Base-by-base conservation (phyloP, 495 filamentous ascomycete species). In the Aspergillus haitiensis region DNA sequence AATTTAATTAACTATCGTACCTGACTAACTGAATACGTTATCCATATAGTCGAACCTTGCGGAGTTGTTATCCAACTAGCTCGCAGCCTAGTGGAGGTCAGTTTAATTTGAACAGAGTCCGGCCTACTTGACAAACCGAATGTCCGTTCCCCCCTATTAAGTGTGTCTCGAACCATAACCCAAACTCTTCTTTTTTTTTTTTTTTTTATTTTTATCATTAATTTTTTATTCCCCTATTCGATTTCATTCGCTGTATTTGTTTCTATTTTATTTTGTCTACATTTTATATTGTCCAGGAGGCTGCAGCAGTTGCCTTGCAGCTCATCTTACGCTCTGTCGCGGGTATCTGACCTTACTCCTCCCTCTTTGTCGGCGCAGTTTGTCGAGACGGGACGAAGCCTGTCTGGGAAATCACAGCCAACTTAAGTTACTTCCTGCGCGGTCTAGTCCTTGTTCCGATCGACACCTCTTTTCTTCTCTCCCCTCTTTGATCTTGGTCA, bases 61-160 rank as follows among this genome's bases (percentile, higher is more conserved):
- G 58, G 52, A 60, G 50, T 60, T 32, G 39, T 34, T 56, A 47
- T 55, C 46, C 46, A 37, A 51, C 52, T 44, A 62, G 36, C 50
- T 55, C 45, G 16, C 40, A 48, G 46, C 46, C 16, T 15, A 36
- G 64, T 66, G 64, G 64, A 62, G 56, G 52, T 52, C 36, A 40
- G 60, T 63, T 63, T 54, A 58, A 61, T 66, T 66, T 54, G 42
- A 45, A 60, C 37, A 49, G 46, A 52, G 39, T 42, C 56, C 15
- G 56, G 32, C 35, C 40, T 39, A 60, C 54, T 27, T 57, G 21
- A 53, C 49, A 54, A 63, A 60, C 54, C 57, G 55, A 39, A 39
- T 21, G 35, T 45, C 35, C 36, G 46, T 58, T 42, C 15, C 39
- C 46, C 52, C 52, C 56, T 47, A 34, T 55, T 59, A 52, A 54